phyloP scores from a whole-genome alignment of 805 yeast genomes.

The Aciculoconidium aculeatum region DNA sequence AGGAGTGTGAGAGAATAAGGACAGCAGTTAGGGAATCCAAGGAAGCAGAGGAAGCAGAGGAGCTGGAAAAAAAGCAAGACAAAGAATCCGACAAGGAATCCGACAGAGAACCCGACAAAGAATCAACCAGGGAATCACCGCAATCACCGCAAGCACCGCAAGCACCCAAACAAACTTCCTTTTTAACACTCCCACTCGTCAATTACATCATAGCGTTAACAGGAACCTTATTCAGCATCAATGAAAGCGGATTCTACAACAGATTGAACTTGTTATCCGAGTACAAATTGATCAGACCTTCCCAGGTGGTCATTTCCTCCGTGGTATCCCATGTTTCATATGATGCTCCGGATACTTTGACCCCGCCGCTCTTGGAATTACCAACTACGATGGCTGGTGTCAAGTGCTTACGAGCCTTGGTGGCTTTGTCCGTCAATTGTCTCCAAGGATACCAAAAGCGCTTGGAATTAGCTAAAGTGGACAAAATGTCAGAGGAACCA shows the following conservation, averaged over 20 bases:
- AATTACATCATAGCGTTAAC: slow-evolving; percentile 30
- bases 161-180: slow-evolving; percentile 2
- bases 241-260: slow-evolving; percentile 25
- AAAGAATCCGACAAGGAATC: not conserved
- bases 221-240: slow-evolving; percentile 31
- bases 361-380: slow-evolving; percentile 24
- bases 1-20: slow-evolving; percentile 11
- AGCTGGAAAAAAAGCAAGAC: slow-evolving; percentile 7
- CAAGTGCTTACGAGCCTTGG: slow-evolving; percentile 25
- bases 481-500: slow-evolving; percentile 10
- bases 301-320: slow-evolving; percentile 23
- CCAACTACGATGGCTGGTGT: slow-evolving; percentile 20
- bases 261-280: slow-evolving; percentile 23
- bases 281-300: slow-evolving; percentile 20
- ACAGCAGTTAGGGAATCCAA: slow-evolving; percentile 3
- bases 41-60: slow-evolving; percentile 4
- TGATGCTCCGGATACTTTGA: slow-evolving; percentile 30
- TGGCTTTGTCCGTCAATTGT: slow-evolving; percentile 20
- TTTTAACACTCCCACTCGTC: slow-evolving; percentile 18
- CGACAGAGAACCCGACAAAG: not conserved
- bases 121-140: not conserved
- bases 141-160: too few relatives aligned
- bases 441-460: slow-evolving; percentile 35
- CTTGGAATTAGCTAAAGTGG: slow-evolving; percentile 21
- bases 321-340: slow-evolving; percentile 37